phyloP scores from a whole-genome alignment of 2,329 filamentous ascomycete genomes.

The Xylaria sp. region DNA sequence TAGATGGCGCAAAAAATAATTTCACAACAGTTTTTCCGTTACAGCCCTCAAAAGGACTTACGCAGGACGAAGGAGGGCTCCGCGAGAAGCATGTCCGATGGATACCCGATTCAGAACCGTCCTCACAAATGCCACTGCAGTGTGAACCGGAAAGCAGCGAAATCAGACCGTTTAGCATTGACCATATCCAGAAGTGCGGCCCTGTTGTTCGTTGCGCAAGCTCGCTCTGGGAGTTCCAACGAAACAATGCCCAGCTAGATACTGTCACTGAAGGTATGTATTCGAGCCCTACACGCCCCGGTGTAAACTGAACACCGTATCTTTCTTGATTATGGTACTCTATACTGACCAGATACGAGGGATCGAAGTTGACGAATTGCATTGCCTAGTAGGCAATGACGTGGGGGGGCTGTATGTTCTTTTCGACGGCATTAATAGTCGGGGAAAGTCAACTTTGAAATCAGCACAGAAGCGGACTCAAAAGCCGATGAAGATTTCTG shows the following conservation, averaged over 20 bases:
- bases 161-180: not conserved
- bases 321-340: not conserved
- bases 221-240: not conserved
- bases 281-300: not conserved
- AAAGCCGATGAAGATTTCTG: not conserved
- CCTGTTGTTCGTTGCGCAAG: not conserved
- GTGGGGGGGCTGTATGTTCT: not conserved
- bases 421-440: not conserved
- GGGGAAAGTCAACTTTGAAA: not conserved
- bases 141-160: not conserved
- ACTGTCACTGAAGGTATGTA: not conserved
- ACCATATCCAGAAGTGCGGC: not conserved
- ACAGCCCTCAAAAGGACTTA: not conserved
- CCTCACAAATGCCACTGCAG: not conserved
- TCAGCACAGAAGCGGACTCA: not conserved
- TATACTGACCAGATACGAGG: not conserved
- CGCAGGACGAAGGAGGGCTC: not conserved
- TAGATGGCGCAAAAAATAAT: not conserved
- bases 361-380: not conserved
- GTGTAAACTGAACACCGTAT: not conserved
- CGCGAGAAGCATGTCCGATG: not conserved
- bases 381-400: not conserved
- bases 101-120: not conserved
- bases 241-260: not conserved
- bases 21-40: slow-evolving; percentile 1